phyloP scores from a whole-genome alignment of 805 yeast species.

The Wickerhamomyces bisporus region DNA sequence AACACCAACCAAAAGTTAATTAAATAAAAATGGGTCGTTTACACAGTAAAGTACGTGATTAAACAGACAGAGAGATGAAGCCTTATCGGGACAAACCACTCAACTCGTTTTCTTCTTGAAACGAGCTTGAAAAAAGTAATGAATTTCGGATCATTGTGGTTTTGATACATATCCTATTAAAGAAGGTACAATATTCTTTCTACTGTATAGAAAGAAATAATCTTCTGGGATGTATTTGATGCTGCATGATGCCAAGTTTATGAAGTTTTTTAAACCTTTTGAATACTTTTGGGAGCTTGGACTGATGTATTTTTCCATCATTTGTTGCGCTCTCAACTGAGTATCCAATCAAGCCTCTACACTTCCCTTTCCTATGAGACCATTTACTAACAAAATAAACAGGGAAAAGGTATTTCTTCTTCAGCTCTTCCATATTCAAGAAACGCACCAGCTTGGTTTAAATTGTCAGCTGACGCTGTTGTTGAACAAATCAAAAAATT shows the following conservation, averaged over 20 bases:
- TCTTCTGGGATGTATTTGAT: conserved; percentile 2
- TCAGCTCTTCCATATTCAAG: conserved; percentile 99
- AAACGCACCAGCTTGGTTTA: conserved; percentile 99
- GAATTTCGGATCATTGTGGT: conserved; percentile 25
- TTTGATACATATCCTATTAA: conserved; percentile 4
- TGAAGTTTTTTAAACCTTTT: conserved; percentile 13
- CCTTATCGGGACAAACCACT: too few relatives aligned
- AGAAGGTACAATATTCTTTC: background rate
- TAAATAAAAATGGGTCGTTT: conserved; percentile 96
- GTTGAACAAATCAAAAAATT: conserved; percentile 98
- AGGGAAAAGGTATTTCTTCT: conserved; percentile 99
- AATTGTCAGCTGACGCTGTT: conserved; percentile 89
- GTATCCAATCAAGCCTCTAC: too few relatives aligned
- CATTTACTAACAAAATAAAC: conserved; percentile 37
- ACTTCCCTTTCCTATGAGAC: conserved; percentile 2
- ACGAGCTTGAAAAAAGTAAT: conserved; percentile 16
- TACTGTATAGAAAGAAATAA: too few relatives aligned
- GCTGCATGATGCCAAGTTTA: conserved; percentile 53
- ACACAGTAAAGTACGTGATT: conserved; percentile 89
- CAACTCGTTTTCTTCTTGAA: conserved; percentile 1
- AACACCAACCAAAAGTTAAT: conserved; percentile 25
- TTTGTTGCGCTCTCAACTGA: conserved; percentile 3
- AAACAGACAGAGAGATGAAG: conserved; percentile 1
- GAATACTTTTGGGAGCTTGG: conserved; percentile 12
- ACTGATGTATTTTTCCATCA: background rate